Evolutionary conservation across 495 filamentous ascomycete genomes (phyloP), one percentile per base, ranked within the genome.

Genomic region (Aspergillus saccharolyticus): DNA sequence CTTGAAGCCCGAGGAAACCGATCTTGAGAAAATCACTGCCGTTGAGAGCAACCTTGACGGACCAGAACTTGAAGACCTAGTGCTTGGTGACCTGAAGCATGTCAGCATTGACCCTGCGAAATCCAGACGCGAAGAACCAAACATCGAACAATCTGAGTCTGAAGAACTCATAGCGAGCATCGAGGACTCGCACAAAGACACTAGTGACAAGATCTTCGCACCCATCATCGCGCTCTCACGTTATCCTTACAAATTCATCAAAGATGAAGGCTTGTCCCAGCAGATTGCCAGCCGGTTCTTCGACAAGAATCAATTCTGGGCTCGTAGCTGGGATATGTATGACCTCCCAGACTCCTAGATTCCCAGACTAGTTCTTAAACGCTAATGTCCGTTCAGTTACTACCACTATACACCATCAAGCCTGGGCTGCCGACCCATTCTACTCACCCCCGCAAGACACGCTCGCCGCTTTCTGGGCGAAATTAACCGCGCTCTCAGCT

Each of bases 261-360:
- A 74, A 42, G 74, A 73, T 20, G 52, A 70, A 5, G 10, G 33
- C 0, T 71, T 79, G 46, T 66, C 70, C 10, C 65, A 80, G 63
- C 61, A 61, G 8, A 80, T 84, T 55, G 74, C 85, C 55, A 70
- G 72, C 19, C 60, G 51, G 3, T 85, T 83, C 60, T 85, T 86
- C 59, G 84, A 87, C 44, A 69, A 61, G 0, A 71, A 76, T 10
- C 80, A 83, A 25, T 78, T 88, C 59, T 83, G 84, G 60, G 61
- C 78, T 2, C 76, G 82, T 2, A 56, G 70, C 42, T 96, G 89
- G 90, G 85, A 90, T 56, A 59, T 94, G 89, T 28, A 28, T 95
- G 74, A 81, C 86, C 82, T 39, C 12, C 14, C 33, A 15, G n/a
- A n/a, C n/a, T n/a, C n/a, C n/a, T n/a, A n/a, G n/a, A n/a, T n/a